These are phyloP conservation scores for Phytophthora cactorum DNA, from an alignment of 352 stramenopile species.

Conservation along the genomic window DNA sequence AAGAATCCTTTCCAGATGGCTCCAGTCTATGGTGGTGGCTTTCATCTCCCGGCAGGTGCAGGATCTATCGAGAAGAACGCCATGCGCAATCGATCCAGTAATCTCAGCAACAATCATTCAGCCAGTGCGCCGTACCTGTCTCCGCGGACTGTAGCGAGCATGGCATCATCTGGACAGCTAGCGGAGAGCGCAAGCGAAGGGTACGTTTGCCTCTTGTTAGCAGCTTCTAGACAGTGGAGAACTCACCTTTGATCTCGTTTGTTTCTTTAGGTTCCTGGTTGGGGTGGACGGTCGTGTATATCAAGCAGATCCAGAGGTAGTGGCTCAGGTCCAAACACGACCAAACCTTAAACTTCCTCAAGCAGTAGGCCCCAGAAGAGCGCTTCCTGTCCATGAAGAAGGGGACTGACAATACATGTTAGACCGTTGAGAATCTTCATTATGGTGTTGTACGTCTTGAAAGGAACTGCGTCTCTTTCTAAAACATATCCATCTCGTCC, in stretches of 20 bases:
- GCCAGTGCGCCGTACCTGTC: constrained; percentile 46
- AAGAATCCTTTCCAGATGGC: constrained; percentile 76
- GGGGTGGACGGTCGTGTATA: constrained; percentile 87
- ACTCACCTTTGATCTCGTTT: constrained; percentile 16
- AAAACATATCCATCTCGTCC: constrained; percentile 90
- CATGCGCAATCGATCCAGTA: constrained; percentile 38
- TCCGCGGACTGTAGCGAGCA: constrained; percentile 28
- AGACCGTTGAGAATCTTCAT: constrained; percentile 8
- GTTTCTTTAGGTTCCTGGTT: constrained; percentile 65
- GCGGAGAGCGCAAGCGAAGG: constrained; percentile 74
- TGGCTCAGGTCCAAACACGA: constrained; percentile 56
- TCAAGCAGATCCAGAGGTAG: constrained; percentile 71
- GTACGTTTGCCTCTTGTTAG: constrained; percentile 28
- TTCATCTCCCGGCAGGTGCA: constrained; percentile 50
- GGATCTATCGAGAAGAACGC: constrained; percentile 47
- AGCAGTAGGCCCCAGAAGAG: constrained; percentile 37
- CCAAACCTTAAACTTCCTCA: constrained; percentile 54
- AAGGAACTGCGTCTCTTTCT: constrained; percentile 19
- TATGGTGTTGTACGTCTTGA: background rate
- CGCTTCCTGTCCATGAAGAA: constrained; percentile 25
- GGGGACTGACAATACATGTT: constrained; percentile 26
- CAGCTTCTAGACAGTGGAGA: background rate
- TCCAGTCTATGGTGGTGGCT: constrained; percentile 74
- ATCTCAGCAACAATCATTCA: constrained; percentile 51
- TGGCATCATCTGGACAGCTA: constrained; percentile 37